Conservation (phyloP, 2,329 filamentous ascomycete species). For the Sporothrix pallida region DNA sequence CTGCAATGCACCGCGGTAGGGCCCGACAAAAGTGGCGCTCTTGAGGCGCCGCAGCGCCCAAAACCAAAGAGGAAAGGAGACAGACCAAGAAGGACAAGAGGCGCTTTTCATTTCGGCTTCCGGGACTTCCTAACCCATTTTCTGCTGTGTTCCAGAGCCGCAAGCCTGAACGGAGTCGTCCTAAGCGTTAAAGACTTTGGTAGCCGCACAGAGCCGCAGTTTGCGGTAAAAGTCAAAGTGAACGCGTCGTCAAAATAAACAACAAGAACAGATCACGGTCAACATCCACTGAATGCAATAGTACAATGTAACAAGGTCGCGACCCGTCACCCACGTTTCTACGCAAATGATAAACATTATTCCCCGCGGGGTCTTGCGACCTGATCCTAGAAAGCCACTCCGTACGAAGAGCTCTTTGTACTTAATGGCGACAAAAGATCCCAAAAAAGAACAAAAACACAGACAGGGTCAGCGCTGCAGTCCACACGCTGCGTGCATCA, state of each 20-base stretch:
- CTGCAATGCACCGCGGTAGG: constrained; percentile 11
- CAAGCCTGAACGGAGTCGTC: no score
- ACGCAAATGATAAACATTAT: neutral
- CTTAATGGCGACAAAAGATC: neutral
- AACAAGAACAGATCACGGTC: no score
- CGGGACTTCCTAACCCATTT: no score
- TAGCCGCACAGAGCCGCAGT: neutral
- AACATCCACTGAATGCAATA: neutral
- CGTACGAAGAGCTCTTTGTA: neutral
- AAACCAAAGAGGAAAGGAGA: neutral
- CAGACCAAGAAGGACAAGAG: neutral
- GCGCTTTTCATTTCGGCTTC: no score
- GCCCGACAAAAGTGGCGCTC: constrained; percentile 6
- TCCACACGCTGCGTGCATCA: no score
- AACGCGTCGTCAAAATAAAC: no score
- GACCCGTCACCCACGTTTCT: neutral
- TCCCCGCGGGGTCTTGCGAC: neutral
- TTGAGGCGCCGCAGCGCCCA: neutral
- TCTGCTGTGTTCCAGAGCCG: no score
- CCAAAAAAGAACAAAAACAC: neutral
- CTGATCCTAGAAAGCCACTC: neutral
- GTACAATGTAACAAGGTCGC: neutral
- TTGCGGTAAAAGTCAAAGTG: no score
- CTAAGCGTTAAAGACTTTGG: no score
- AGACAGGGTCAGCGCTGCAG: neutral